Conservation (phyloP, 805 yeast genomes). For the Brettanomyces naardenensis region DNA sequence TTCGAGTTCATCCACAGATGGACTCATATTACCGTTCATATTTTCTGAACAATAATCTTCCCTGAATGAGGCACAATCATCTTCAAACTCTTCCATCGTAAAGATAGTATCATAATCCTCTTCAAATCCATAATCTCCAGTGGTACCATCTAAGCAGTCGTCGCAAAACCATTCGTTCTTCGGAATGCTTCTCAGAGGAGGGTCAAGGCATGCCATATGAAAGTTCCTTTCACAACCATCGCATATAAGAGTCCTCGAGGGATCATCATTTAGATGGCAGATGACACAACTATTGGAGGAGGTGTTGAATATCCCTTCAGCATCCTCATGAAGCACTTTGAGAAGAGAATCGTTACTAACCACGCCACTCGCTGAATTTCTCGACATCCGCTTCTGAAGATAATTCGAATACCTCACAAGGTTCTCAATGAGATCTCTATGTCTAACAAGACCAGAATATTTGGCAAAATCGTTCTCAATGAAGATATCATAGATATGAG, state of each 20-base stretch:
- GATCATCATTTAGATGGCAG: constrained; percentile 40
- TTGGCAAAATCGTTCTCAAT: constrained; percentile 7
- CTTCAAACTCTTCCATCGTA: constrained; percentile 44
- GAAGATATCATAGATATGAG: constrained; percentile 27
- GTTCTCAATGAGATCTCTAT: constrained; percentile 9
- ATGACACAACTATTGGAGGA: constrained; percentile 18
- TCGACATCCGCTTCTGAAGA: constrained; percentile 6
- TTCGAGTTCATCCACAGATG: constrained; percentile 44
- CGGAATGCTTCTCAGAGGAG: constrained; percentile 46
- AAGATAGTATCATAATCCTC: constrained; percentile 47
- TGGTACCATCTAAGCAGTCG: constrained; percentile 68
- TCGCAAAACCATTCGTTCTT: constrained; percentile 72
- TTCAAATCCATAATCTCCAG: constrained; percentile 84
- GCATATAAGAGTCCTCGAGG: constrained; percentile 48
- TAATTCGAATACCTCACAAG: constrained; percentile 14
- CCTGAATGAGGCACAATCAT: constrained; percentile 44
- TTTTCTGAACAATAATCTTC: constrained; percentile 31
- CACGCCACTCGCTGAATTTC: not conserved
- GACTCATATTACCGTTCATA: constrained; percentile 23
- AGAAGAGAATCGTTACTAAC: not conserved
- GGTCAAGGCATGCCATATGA: constrained; percentile 62
- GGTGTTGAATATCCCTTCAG: not conserved
- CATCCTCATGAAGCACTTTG: not conserved
- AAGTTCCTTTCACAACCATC: constrained; percentile 66
- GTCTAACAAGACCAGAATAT: constrained; percentile 6